Conservation (phyloP, 176 grass and related monocot genomes). For the Dendrocalamus sinicus region DNA sequence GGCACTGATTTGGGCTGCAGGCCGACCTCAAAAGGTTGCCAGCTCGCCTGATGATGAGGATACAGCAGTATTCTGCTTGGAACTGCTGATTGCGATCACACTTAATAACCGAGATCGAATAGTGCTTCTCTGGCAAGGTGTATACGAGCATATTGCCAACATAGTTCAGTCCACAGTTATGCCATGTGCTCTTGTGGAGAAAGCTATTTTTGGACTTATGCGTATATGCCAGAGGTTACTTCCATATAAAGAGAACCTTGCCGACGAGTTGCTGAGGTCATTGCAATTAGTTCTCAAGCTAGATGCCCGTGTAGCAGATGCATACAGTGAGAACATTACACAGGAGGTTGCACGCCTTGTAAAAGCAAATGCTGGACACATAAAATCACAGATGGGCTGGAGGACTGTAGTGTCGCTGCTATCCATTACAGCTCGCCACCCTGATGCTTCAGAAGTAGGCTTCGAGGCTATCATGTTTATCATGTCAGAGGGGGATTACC, state of each 20-base stretch:
- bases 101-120: slow-evolving; percentile 94
- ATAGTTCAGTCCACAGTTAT: slow-evolving; percentile 94
- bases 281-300: slow-evolving; percentile 95
- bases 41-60: slow-evolving; percentile 92
- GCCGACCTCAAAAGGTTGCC: slow-evolving; percentile 80
- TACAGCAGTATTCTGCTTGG: slow-evolving; percentile 96
- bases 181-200: slow-evolving; percentile 94
- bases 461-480: slow-evolving; percentile 89
- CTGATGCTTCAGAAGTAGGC: slow-evolving; percentile 84
- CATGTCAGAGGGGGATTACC: slow-evolving; percentile 87
- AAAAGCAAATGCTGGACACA: slow-evolving; percentile 81
- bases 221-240: slow-evolving; percentile 95
- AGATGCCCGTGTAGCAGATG: slow-evolving; percentile 91
- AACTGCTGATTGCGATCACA: slow-evolving; percentile 93
- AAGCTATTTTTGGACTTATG: slow-evolving; percentile 96
- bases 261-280: slow-evolving; percentile 86
- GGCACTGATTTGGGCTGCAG: slow-evolving; percentile 92
- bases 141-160: slow-evolving; percentile 94
- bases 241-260: slow-evolving; percentile 96
- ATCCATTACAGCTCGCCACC: slow-evolving; percentile 94
- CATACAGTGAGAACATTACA: slow-evolving; percentile 94
- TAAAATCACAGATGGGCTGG: slow-evolving; percentile 95
- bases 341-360: slow-evolving; percentile 85
- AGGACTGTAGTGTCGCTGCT: slow-evolving; percentile 80
- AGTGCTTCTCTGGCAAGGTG: slow-evolving; percentile 91